Conservation (phyloP, 495 filamentous ascomycete genomes). For the Tetracladium setigerum region DNA sequence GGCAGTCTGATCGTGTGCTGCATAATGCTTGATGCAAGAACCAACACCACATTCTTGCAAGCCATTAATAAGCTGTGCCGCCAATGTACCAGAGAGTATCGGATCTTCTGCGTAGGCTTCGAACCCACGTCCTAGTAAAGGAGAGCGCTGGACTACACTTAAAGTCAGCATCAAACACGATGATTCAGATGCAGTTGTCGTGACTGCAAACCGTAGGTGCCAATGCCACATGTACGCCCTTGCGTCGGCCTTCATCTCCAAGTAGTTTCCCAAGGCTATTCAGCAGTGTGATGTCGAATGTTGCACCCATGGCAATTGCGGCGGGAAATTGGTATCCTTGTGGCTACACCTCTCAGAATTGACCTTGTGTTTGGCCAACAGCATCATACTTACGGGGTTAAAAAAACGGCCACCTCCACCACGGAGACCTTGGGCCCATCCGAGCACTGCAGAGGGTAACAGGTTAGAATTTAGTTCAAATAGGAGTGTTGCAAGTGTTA, state of each 20-base stretch:
- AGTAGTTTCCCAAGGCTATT: conserved; percentile 49
- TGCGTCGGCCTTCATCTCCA: conserved; percentile 58
- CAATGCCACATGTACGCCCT: conserved; percentile 59
- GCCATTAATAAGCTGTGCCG: conserved; percentile 55
- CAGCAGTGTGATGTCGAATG: conserved; percentile 57
- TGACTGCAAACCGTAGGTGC: conserved; percentile 68
- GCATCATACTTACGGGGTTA: no score
- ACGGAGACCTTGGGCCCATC: no score
- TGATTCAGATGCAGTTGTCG: no score
- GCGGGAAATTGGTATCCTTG: no score
- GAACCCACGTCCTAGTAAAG: conserved; percentile 67
- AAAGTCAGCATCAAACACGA: no score
- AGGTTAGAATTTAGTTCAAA: no score
- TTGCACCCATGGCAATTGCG: conserved; percentile 46
- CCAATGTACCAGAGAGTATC: conserved; percentile 56
- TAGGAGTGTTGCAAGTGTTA: conserved; percentile 41
- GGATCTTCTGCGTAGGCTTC: conserved; percentile 70
- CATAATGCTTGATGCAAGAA: conserved; percentile 70
- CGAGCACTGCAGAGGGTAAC: conserved; percentile 2
- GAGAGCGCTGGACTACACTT: conserved; percentile 60
- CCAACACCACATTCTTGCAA: conserved; percentile 61
- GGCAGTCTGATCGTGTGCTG: conserved; percentile 71
- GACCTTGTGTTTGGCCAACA: no score
- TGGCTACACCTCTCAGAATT: no score
- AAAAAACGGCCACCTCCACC: no score